Percentiles rank a stretch among this genome's conserved stretches.
These are phyloP conservation scores for Pyricularia pennisetigena DNA, from an alignment of 2,329 filamentous ascomycete genomes.

Conservation along the genomic window DNA sequence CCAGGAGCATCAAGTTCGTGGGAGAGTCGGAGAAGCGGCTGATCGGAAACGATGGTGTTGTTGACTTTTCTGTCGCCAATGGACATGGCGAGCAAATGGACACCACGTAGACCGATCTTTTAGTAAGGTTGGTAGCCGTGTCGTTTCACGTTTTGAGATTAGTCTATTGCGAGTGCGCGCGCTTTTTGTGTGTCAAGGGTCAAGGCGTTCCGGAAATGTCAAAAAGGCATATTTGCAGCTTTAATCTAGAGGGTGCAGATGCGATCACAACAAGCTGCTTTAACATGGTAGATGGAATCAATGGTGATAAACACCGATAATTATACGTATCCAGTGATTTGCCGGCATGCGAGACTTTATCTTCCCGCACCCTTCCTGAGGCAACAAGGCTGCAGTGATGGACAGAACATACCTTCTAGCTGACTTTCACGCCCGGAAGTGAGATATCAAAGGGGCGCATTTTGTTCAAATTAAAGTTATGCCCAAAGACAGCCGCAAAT, in stretches of 20 bases:
- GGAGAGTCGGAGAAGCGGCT: constrained; percentile 83
- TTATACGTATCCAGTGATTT: background rate
- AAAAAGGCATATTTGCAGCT: constrained; percentile 3
- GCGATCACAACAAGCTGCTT: background rate
- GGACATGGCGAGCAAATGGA: constrained; percentile 36
- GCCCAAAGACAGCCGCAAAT: background rate
- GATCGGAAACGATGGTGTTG: constrained; percentile 76
- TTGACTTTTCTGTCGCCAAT: constrained; percentile 54
- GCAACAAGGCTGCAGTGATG: background rate
- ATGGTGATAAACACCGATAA: background rate
- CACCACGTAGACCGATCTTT: constrained; percentile 10
- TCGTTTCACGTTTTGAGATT: background rate
- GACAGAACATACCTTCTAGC: background rate
- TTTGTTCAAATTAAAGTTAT: background rate
- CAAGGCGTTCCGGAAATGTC: constrained; percentile 4
- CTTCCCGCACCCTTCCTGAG: background rate
- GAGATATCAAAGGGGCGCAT: background rate
- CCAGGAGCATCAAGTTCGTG: constrained; percentile 83
- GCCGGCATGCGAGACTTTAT: background rate
- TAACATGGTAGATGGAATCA: background rate
- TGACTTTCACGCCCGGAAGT: background rate
- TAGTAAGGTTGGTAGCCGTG: background rate
- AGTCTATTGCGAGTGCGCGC: background rate
- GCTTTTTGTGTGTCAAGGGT: constrained; percentile 5
- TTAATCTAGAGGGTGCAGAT: background rate